Base-by-base conservation (phyloP, 2,329 filamentous ascomycete species). In the Beauveria pseudobassiana region DNA sequence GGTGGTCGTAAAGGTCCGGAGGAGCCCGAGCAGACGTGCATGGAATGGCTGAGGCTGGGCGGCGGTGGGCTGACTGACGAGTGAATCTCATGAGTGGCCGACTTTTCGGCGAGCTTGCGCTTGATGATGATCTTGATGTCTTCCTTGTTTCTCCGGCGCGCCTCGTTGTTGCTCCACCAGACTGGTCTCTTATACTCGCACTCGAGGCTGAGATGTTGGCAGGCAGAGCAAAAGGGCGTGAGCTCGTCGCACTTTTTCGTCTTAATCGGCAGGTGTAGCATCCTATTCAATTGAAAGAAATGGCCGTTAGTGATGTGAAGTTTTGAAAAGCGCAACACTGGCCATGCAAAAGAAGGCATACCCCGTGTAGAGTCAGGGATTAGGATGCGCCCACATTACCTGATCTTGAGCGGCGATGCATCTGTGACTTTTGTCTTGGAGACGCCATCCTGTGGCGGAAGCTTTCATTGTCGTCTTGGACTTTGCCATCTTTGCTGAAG, bases 51-150 rank as follows among this genome's bases (percentile, higher is more conserved):
- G 61, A 95, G 82, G 18, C 58, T 61, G 66, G 88, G 87, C 10
- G 89, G 89, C 66, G 90, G 90, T 61, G 90, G 90, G 74, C 84
- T 79, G 67, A 83, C 77, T 46, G 82, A 79, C 59, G 80, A 81
- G 65, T 81, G 79, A 61, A 84, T 79, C 50, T 78, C 78, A 2
- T 61, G 58, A 69, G 81, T 77, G 58, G 86, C 82, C 58, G 85
- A 81, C 85, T 96, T 96, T 77, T 97, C 93, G 28, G 87, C 87
- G 67, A 96, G 82, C 84, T 95, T 98, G 73, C 88, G 86, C 85
- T 96, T 97, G 81, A 99, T 98, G 76, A 93, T 91, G 76, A 89
- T 88, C 83, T 99, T 99, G 82, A 99, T 96, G 68, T 88, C 80
- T 73, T 98, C 95, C 79, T 98, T 99, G 74, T 97, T 91, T 62